phyloP scores from a whole-genome alignment of 768 basidiomycete genomes.

The Astraeus odoratus region DNA sequence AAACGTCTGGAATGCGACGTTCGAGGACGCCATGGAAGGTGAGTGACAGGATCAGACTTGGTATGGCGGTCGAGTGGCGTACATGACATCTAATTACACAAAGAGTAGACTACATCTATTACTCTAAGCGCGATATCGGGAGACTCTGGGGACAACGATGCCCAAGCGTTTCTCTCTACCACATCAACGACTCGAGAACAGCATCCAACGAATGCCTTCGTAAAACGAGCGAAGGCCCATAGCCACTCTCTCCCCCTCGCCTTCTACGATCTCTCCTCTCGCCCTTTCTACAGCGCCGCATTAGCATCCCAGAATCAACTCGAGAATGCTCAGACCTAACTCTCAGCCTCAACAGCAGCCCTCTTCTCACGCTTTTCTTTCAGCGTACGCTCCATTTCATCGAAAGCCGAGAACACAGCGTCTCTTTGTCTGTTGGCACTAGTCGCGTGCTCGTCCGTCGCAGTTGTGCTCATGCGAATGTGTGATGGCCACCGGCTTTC shows the following conservation, averaged over 20 bases:
- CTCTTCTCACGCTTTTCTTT: conserved; percentile 36
- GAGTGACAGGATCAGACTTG: too few relatives aligned
- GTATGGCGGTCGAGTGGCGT: too few relatives aligned
- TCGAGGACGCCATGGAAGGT: conserved; percentile 30
- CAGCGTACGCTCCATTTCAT: conserved; percentile 59
- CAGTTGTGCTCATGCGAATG: conserved; percentile 36
- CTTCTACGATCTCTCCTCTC: conserved; percentile 13
- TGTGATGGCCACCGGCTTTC: conserved; percentile 58
- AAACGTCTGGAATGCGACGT: conserved; percentile 67
- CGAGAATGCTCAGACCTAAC: conserved; percentile 24
- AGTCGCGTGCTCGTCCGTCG: neutral
- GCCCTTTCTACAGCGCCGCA: conserved; percentile 10
- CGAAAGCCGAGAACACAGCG: conserved; percentile 57
- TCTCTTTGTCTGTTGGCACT: conserved; percentile 18
- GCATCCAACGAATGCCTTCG: conserved; percentile 43
- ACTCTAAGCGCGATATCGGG: too few relatives aligned
- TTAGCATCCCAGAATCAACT: conserved; percentile 9
- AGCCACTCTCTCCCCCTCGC: conserved; percentile 10
- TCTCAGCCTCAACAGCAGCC: conserved; percentile 27
- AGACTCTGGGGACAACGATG: too few relatives aligned
- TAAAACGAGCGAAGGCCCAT: conserved; percentile 26
- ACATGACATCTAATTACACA: too few relatives aligned
- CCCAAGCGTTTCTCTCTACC: too few relatives aligned
- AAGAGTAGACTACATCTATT: too few relatives aligned
- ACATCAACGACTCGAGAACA: conserved; percentile 38